Base-by-base conservation (phyloP, 1,139 yeast genomes). In the Pichia sp. region DNA sequence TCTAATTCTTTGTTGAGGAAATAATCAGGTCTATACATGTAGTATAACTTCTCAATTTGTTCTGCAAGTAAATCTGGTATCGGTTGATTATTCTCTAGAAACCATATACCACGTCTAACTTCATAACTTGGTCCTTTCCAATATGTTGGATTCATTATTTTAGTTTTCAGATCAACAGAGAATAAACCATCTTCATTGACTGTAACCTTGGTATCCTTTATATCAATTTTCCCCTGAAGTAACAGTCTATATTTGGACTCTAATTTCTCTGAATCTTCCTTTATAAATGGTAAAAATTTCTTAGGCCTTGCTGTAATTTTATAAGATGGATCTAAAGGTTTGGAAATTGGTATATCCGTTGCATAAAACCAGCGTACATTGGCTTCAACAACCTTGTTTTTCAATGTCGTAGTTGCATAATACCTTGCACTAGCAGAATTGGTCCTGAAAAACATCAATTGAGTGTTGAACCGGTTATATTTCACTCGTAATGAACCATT, bases 51-150 rank as follows among this genome's bases (percentile, higher is more conserved):
- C 58, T 89, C 97, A 17, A 89, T 56, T 40, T 74, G 77, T 2
- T 66, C 63, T 0, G 94, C 67, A 4, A 81, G 44, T 1, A 62
- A 59, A 8, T 66, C 67, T 4, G 71, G 60, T 22, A 86, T 61
- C 0, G 96, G 96, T 30, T 19, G 20, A 6, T 59, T 56, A 3
- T 81, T 79, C 40, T 74, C 74, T 5, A 72, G 59, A 56, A 85
- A 86, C 98, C 98, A 89, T 1, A 78, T 61, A 0, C 96, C 96
- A 39, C 97, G 64, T 30, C 96, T 68, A 1, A 89, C 84, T 48
- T 84, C 91, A 55, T 79, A 91, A 1, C 68, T 64, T 0, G 96
- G 94, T 1, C 97, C 97, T 3, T 77, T 80, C 97, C 97, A 89
- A 58, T 80, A 89, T 0, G 81, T 72, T 0, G 97, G 95, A 1